Evolutionary conservation across 2,329 filamentous ascomycete genomes (phyloP).

Genomic region (Diplocarpon rosae): DNA sequence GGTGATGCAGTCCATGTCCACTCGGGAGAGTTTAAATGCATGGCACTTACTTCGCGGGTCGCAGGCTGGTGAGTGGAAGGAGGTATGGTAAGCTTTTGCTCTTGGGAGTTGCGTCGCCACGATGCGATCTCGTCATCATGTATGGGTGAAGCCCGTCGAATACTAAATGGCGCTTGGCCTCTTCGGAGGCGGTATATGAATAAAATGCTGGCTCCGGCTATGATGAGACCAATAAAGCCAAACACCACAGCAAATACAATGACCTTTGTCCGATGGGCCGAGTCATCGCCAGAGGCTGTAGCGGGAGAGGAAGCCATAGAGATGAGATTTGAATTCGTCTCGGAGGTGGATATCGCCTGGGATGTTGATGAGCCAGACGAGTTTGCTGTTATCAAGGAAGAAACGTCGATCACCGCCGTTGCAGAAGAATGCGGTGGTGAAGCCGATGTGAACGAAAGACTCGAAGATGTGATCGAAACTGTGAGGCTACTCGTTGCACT

Average conservation of each 20-base stretch:
- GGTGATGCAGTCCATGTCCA: slow-evolving; percentile 22
- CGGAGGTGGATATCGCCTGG: neutral
- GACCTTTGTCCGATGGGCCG: slow-evolving; percentile 12
- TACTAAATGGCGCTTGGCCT: slow-evolving; percentile 33
- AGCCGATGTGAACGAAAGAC: slow-evolving; percentile 2
- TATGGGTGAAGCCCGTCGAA: slow-evolving; percentile 48
- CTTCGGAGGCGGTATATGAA: slow-evolving; percentile 17
- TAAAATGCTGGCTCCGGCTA: slow-evolving; percentile 14
- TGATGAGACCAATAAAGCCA: slow-evolving; percentile 19
- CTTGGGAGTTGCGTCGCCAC: slow-evolving; percentile 33
- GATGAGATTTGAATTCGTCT: slow-evolving; percentile 1
- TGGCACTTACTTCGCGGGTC: slow-evolving; percentile 6
- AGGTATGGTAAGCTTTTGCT: slow-evolving; percentile 11
- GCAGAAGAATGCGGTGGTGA: slow-evolving; percentile 1
- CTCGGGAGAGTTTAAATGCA: slow-evolving; percentile 12
- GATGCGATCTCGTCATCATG: slow-evolving; percentile 55
- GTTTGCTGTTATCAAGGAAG: slow-evolving; percentile 10
- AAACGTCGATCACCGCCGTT: slow-evolving; percentile 12
- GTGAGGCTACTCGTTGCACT: slow-evolving; percentile 5
- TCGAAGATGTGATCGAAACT: slow-evolving; percentile 6
- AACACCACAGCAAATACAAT: slow-evolving; percentile 22
- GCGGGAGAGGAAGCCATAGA: slow-evolving; percentile 11
- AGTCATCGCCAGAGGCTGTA: neutral
- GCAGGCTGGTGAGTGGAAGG: slow-evolving; percentile 7
- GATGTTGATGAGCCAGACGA: slow-evolving; percentile 3